A percentile compares a stretch with the other conserved stretches of the same genome.
Evolutionary conservation across 1,284 basidiomycete species (phyloP).

Genomic region (Moniliophthora roreri): DNA sequence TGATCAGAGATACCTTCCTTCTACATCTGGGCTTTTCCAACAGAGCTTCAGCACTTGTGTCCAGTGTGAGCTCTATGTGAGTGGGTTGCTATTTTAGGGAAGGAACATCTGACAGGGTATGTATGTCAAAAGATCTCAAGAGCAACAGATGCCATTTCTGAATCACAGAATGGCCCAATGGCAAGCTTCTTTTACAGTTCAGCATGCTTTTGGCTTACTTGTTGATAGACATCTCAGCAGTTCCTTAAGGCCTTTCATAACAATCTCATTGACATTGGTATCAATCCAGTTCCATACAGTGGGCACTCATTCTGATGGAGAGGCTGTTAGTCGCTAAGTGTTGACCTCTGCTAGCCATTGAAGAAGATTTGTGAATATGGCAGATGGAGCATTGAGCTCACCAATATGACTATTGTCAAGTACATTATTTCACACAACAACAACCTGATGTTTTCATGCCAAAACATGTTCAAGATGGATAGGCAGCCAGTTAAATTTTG

Average conservation of each 20-base stretch:
- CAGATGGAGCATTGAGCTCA: conserved; percentile 34
- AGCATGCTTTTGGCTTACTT: neutral
- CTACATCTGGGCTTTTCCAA: conserved; percentile 15
- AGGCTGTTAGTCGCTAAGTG: conserved; percentile 28
- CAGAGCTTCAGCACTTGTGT: conserved; percentile 21
- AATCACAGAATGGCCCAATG: conserved; percentile 17
- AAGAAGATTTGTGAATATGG: conserved; percentile 35
- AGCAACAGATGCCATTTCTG: conserved; percentile 18
- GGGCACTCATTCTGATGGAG: conserved; percentile 31
- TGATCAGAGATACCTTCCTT: conserved; percentile 26
- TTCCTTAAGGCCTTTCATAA: conserved; percentile 32
- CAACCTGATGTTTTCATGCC: conserved; percentile 23
- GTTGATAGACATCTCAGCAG: conserved; percentile 22
- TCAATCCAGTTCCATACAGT: conserved; percentile 30
- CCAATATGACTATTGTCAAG: conserved; percentile 32
- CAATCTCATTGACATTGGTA: conserved; percentile 30
- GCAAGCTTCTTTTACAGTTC: conserved; percentile 6
- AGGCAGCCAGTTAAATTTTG: conserved; percentile 22
- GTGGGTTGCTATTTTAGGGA: conserved; percentile 20
- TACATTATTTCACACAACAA: conserved; percentile 37
- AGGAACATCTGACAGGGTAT: conserved; percentile 16
- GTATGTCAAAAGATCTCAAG: conserved; percentile 21
- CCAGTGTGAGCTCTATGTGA: conserved; percentile 19
- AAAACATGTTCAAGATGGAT: conserved; percentile 31
- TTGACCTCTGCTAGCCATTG: conserved; percentile 22